Evolutionary conservation across 208 protist species (phyloP).

Genomic region (Wallacemonas collosoma): DNA sequence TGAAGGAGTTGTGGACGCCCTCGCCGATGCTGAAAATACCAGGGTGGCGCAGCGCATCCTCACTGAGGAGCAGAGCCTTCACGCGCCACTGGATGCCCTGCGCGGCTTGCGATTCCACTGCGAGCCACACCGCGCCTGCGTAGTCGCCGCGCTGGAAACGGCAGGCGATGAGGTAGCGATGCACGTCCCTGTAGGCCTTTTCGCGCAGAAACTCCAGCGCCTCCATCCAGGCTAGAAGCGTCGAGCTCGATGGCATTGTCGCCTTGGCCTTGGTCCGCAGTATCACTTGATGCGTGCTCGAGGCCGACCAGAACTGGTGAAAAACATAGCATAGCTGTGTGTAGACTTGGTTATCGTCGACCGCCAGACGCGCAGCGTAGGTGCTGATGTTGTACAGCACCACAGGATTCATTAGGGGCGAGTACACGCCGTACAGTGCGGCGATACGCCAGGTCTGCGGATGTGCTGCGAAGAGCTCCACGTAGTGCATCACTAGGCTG

Average conservation of each 20-base stretch:
- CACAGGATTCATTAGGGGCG: conserved; percentile 65
- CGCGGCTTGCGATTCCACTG: conserved; percentile 57
- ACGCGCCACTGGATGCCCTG: conserved; percentile 52
- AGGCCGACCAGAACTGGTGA: conserved; percentile 43
- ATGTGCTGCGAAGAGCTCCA: conserved; percentile 46
- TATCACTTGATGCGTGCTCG: conserved; percentile 41
- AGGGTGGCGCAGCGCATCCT: conserved; percentile 35
- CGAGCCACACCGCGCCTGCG: conserved; percentile 64
- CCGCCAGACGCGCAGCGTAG: conserved; percentile 32
- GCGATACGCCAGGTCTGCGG: conserved; percentile 61
- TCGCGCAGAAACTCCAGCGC: conserved; percentile 53
- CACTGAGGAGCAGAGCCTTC: conserved; percentile 31
- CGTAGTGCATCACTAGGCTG: conserved; percentile 44
- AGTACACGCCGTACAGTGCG: conserved; percentile 67
- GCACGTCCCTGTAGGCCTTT: conserved; percentile 38
- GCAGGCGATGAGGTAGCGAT: conserved; percentile 47
- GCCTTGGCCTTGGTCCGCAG: conserved; percentile 42
- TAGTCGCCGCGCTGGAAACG: conserved; percentile 35
- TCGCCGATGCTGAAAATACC: conserved; percentile 58
- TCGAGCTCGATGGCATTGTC: conserved; percentile 42
- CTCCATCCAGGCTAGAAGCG: conserved; percentile 57
- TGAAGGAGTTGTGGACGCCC: conserved; percentile 67
- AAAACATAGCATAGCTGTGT: conserved; percentile 50
- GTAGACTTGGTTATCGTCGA: conserved; percentile 39
- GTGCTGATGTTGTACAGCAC: conserved; percentile 43